phyloP scores from a whole-genome alignment of 441 rosid genomes.

The Bocquillonia castaneifolia region DNA sequence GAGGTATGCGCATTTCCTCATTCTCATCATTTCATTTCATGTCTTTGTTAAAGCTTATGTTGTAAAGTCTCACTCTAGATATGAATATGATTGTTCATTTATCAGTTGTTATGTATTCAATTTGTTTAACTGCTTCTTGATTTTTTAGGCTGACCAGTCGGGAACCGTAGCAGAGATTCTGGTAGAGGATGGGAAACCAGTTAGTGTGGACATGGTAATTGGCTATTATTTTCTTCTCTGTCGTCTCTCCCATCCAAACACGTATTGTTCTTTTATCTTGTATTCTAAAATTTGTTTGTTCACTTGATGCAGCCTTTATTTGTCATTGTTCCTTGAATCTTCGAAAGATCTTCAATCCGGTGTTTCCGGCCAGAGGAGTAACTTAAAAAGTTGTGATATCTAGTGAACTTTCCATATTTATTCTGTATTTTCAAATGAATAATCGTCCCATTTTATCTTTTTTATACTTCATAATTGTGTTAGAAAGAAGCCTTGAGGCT shows the following conservation, averaged over 20 bases:
- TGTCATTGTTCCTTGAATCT: constrained; percentile 53
- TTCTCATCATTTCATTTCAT: constrained; percentile 8
- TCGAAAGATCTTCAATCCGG: not conserved
- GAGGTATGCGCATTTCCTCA: constrained; percentile 44
- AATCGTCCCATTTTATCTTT: constrained; percentile 7
- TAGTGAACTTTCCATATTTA: not conserved
- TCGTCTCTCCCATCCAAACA: not conserved
- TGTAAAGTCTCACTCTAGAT: not conserved
- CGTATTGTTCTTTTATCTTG: not conserved
- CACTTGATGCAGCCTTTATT: constrained; percentile 65
- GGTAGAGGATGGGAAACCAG: constrained; percentile 81
- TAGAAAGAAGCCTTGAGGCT: constrained; percentile 7
- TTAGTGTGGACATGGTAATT: constrained; percentile 70
- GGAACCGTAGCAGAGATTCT: constrained; percentile 77
- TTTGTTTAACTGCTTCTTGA: not conserved
- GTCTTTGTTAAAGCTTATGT: not conserved
- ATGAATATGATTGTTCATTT: not conserved
- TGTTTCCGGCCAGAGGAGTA: not conserved
- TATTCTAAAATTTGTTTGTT: constrained; percentile 9
- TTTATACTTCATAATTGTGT: not conserved
- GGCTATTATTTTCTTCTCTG: not conserved
- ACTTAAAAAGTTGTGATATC: not conserved
- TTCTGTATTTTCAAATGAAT: constrained; percentile 20
- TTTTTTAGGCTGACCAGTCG: constrained; percentile 78
- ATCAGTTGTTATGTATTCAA: not conserved